phyloP scores from a whole-genome alignment of 306 rosid genomes.

The Begonia masoniana region DNA sequence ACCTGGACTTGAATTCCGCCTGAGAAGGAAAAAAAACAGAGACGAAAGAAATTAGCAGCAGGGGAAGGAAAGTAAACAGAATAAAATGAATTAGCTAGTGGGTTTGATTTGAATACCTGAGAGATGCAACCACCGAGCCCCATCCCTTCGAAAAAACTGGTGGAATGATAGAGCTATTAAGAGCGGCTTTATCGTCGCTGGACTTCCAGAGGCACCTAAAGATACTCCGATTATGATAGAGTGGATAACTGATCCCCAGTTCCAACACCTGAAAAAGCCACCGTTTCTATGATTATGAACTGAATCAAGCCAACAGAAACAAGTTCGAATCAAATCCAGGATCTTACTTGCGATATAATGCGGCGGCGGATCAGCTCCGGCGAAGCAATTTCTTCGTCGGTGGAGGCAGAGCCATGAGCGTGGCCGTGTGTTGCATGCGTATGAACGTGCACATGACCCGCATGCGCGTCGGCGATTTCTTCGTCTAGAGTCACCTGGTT shows the following conservation, averaged over 20 bases:
- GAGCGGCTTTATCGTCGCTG: constrained; percentile 47
- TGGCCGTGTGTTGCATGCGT: constrained; percentile 94
- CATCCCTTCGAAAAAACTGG: constrained; percentile 85
- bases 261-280: constrained; percentile 50
- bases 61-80: too few relatives aligned
- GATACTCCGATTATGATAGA: constrained; percentile 73
- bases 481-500: constrained; percentile 35
- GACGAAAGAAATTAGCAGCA: too few relatives aligned
- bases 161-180: constrained; percentile 68
- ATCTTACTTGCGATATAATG: constrained; percentile 62
- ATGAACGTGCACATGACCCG: constrained; percentile 78
- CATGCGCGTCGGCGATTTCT: constrained; percentile 37
- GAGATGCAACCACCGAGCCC: constrained; percentile 91
- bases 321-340: not conserved
- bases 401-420: constrained; percentile 54
- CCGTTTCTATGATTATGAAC: too few relatives aligned
- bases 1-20: constrained; percentile 49
- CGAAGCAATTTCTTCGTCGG: constrained; percentile 20
- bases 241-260: constrained; percentile 72
- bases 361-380: constrained; percentile 44
- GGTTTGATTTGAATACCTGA: constrained; percentile 29
- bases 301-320: not conserved
- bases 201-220: constrained; percentile 42
- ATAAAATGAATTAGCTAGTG: too few relatives aligned
- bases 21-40: not conserved